These are phyloP conservation scores for Candida chauliodis DNA, from an alignment of 805 yeast genomes.

Conservation along the genomic window DNA sequence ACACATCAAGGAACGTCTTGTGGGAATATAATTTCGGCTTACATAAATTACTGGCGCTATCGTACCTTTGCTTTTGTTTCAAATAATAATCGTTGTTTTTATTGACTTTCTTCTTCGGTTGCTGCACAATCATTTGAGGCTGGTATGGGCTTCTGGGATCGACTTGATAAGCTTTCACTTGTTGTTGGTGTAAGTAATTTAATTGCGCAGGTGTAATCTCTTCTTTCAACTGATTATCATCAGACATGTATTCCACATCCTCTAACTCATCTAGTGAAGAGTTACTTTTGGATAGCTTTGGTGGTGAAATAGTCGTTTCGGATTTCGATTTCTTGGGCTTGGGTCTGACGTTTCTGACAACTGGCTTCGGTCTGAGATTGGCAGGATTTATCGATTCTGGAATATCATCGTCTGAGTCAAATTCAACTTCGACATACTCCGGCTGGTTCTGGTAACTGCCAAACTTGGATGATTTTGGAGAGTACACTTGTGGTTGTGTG, in stretches of 20 bases:
- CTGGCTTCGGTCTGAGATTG: background rate
- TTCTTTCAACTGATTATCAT: conserved; percentile 27
- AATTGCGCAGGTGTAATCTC: conserved; percentile 40
- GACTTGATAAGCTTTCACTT: conserved; percentile 10
- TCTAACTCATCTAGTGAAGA: background rate
- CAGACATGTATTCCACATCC: conserved; percentile 8
- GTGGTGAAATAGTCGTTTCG: conserved; percentile 3
- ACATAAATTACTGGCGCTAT: conserved; percentile 23
- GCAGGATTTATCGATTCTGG: background rate
- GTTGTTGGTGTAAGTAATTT: conserved; percentile 17
- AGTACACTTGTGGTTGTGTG: background rate
- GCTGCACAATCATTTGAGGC: conserved; percentile 1
- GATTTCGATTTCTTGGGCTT: background rate
- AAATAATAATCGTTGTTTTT: conserved; percentile 30
- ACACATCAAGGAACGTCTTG: conserved; percentile 37
- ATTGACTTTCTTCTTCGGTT: conserved; percentile 1
- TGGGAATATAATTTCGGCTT: conserved; percentile 38
- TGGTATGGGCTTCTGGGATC: conserved; percentile 5
- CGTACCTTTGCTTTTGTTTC: conserved; percentile 33
- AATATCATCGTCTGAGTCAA: background rate
- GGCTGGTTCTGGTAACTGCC: background rate
- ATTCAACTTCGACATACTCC: background rate
- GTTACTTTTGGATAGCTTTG: conserved; percentile 1
- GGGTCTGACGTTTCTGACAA: conserved; percentile 6
- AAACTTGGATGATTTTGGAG: background rate